Conservation (phyloP, 805 yeast species). For the Kazachstania kunashirensis region DNA sequence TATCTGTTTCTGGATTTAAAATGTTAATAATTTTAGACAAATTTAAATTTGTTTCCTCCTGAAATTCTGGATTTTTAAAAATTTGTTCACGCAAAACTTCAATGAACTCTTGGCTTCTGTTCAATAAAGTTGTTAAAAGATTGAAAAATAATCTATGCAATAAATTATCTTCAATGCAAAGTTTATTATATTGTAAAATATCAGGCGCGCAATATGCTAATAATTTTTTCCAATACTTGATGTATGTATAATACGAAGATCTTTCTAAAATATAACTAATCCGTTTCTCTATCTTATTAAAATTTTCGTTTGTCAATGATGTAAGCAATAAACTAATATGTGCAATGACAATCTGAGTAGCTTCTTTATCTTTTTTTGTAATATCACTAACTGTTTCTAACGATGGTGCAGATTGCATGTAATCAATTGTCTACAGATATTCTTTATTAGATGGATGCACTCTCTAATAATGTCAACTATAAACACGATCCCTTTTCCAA, state of each 20-base stretch:
- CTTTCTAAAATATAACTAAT: constrained; percentile 18
- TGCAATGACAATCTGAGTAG: constrained; percentile 19
- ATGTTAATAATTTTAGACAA: constrained; percentile 9
- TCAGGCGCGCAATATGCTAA: constrained; percentile 16
- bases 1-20: constrained; percentile 6
- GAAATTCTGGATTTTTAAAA: constrained; percentile 12
- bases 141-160: constrained; percentile 17
- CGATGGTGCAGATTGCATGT: constrained; percentile 17
- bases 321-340: constrained; percentile 25
- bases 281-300: constrained; percentile 10
- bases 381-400: constrained; percentile 1
- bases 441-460: no score
- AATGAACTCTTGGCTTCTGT: constrained; percentile 11
- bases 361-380: constrained; percentile 17
- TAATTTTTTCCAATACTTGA: constrained; percentile 23
- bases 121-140: constrained; percentile 13
- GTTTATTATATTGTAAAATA: constrained; percentile 11
- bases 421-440: constrained; percentile 5
- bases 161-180: constrained; percentile 12
- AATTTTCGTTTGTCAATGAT: constrained; percentile 16
- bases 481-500: no score
- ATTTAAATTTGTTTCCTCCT: constrained; percentile 4
- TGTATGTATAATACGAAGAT: constrained; percentile 14
- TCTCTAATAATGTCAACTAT: no score
- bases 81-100: constrained; percentile 10